Evolutionary conservation across 306 rosid genomes (phyloP), one percentile per base, ranked within the genome.

Genomic region (Betula pendula): DNA sequence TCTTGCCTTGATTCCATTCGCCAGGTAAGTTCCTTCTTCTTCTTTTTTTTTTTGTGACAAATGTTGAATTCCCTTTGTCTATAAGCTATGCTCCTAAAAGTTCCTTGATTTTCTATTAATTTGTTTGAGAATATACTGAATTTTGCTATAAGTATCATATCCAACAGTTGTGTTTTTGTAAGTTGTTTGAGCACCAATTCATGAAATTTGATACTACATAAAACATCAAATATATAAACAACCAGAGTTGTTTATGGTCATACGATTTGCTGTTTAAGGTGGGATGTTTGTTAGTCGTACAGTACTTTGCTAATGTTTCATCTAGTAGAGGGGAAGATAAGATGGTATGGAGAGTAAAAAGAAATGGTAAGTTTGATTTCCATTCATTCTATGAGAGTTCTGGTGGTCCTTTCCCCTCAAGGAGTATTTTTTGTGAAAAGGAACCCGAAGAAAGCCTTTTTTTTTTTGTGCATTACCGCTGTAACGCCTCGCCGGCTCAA

Each of bases 1-100:
- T 79, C 89, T 63, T 87, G 95, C 75, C 81, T 88, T 59, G 95
- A 93, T 70, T 91, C 96, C 65, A 81, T 93, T 72, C 68, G 59
- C 87, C 93, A 89, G 92, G 98, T 91, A 82, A 53, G 3, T 38
- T 5, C 8, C 11, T 24, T 38, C 19, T 12, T 24, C 15, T 3
- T 15, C 6, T 6, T 62, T 13, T 59, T 14, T 35, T 10, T n/a
- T 31, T n/a, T 42, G 33, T 55, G n/a, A 25, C 44, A 25, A 78
- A 17, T n/a, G 25, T 6, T 40, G 45, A 20, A 3, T 68, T 47
- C 13, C 27, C 15, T 9, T 69, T 29, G 24, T 62, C 68, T 62
- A 6, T 1, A 15, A 3, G 44, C 16, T 16, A 15, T 53, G 13
- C 50, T 62, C 3, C 58, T 45, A 15, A 27, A 35, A 38, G 12